Base-by-base conservation (phyloP, 805 yeast genomes). In the Candida fluviatilis region DNA sequence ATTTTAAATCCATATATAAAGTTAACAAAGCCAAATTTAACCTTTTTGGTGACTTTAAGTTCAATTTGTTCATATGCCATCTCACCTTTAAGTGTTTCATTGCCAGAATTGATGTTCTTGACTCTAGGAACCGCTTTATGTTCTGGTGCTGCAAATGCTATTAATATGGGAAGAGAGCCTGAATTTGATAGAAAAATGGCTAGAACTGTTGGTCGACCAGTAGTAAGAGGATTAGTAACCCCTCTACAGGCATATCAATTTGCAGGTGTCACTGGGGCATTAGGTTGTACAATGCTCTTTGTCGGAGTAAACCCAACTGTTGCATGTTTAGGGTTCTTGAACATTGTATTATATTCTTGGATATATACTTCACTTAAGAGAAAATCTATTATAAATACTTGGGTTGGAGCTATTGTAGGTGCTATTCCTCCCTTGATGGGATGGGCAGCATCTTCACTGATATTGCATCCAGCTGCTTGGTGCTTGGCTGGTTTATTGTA, bases 401-500 rank as follows among this genome's bases (percentile, higher is more conserved):
- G 99, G 99, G 93, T 93, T 2, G 99, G 99, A 14, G 99, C 99
- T 0, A 58, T 93, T n/a, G 99, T 93, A 3, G 99, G 99, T 3
- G 99, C 97, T 0, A 85, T 93, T 34, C 99, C 99, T 0, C 99
- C 99, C 15, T 71, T 93, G 36, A 93, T 93, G 99, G 99, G 99
- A 2, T 93, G 99, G 99, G 96, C 96, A 2, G 71, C 73, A 1
- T 84, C 96, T 10, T 78, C 87, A 3, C 76, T 89, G 1, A 62
- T 90, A 26, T 48, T 73, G 2, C 86, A 88, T 46, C 96, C 98
- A 0, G 97, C 93, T 5, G 95, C 95, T 3, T 91, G 98, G 98
- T 80, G 90, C 54, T 66, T 93, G 17, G 97, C 97, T 1, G 87
- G 84, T 0, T 64, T 93, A 37, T 65, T 93, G 28, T 93, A 85